Evolutionary conservation across 2,329 filamentous ascomycete genomes (phyloP).

Genomic region (Exophiala aquamarina): DNA sequence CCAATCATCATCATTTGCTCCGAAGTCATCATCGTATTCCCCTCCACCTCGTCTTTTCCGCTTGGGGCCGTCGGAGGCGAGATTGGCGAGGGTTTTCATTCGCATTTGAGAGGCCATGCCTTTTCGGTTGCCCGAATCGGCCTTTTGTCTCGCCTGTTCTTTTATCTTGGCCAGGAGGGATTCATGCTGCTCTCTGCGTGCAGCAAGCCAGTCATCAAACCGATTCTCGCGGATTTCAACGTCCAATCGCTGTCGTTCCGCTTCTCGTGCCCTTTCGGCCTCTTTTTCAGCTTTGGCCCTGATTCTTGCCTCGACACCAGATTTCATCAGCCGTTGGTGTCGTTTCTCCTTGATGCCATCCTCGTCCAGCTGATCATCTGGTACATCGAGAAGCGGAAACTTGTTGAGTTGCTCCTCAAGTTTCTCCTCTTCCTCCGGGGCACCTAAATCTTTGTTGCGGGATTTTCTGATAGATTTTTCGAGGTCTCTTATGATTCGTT

Average conservation of each 20-base stretch:
- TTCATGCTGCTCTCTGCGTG: constrained; percentile 71
- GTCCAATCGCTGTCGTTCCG: constrained; percentile 81
- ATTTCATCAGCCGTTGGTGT: constrained; percentile 88
- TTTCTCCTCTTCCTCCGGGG: constrained; percentile 74
- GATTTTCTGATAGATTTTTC: constrained; percentile 88
- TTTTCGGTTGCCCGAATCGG: constrained; percentile 93
- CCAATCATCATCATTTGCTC: constrained; percentile 97
- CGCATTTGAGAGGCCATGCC: constrained; percentile 93
- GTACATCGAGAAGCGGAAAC: constrained; percentile 83
- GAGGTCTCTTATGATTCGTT: constrained; percentile 81
- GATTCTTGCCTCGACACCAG: constrained; percentile 87
- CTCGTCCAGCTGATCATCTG: constrained; percentile 92
- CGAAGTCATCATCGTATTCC: constrained; percentile 95
- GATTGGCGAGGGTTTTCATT: constrained; percentile 97
- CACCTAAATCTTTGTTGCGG: constrained; percentile 88
- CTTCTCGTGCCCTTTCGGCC: constrained; percentile 78
- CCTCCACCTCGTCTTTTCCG: constrained; percentile 78
- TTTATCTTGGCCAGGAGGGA: constrained; percentile 80
- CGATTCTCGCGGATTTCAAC: constrained; percentile 80
- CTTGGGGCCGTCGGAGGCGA: constrained; percentile 81
- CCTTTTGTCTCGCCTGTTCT: constrained; percentile 87
- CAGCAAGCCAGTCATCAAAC: constrained; percentile 81
- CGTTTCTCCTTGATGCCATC: constrained; percentile 88
- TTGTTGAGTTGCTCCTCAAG: constrained; percentile 67
- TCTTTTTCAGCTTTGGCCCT: constrained; percentile 97